These are phyloP conservation scores for Globisporangium viniferum DNA, from an alignment of 352 stramenopile genomes.

Conservation along the genomic window DNA sequence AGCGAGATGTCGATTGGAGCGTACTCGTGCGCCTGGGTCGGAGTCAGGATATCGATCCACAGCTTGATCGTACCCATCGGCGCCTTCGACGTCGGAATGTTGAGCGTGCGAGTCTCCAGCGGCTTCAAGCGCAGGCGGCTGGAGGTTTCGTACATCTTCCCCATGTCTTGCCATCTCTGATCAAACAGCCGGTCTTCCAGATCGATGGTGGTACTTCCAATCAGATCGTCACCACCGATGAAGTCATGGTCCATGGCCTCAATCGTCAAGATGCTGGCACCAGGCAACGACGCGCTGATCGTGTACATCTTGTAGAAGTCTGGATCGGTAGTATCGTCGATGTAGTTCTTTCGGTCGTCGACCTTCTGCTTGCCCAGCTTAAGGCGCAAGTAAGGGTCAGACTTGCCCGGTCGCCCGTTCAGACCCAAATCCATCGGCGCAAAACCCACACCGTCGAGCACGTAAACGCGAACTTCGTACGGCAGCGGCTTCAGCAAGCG, in stretches of 20 bases:
- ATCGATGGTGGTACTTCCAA: conserved; percentile 91
- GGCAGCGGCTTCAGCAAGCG: conserved; percentile 61
- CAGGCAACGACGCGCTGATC: conserved; percentile 84
- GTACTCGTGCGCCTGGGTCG: conserved; percentile 72
- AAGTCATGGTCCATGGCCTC: conserved; percentile 89
- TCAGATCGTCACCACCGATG: conserved; percentile 90
- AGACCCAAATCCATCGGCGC: conserved; percentile 84
- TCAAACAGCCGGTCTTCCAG: conserved; percentile 93
- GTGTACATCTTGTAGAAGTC: conserved; percentile 92
- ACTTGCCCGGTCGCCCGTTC: conserved; percentile 79
- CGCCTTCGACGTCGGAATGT: conserved; percentile 79
- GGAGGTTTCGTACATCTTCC: conserved; percentile 79
- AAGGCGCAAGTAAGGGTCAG: conserved; percentile 85
- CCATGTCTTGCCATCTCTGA: conserved; percentile 82
- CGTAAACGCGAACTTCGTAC: conserved; percentile 88
- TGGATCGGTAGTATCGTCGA: conserved; percentile 81
- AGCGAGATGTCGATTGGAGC: conserved; percentile 82
- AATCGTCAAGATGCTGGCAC: conserved; percentile 84
- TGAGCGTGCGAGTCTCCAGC: conserved; percentile 80
- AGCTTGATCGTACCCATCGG: conserved; percentile 83
- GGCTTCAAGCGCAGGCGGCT: conserved; percentile 69
- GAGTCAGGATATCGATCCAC: conserved; percentile 91
- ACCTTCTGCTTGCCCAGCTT: conserved; percentile 85
- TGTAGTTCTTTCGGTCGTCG: conserved; percentile 89
- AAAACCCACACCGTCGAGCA: conserved; percentile 84